Evolutionary conservation across 345 rosid genomes (phyloP), one percentile per base, ranked within the genome.

Genomic region (Abelmoschus esculentus): DNA sequence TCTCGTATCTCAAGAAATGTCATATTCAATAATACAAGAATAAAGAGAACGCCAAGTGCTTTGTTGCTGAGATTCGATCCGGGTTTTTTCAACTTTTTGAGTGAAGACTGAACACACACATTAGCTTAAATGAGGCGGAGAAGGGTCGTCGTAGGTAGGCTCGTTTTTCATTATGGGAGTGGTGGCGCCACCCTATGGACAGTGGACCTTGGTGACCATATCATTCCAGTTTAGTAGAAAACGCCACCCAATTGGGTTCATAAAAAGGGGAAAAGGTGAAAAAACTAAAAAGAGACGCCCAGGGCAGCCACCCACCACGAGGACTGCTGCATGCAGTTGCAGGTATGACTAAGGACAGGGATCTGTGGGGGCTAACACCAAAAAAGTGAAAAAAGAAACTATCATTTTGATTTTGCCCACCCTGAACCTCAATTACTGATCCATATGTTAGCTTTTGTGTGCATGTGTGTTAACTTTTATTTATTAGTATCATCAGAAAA

Each of bases 131-230:
- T 13, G 1, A 22, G 68, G 32, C 34, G 32, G 61, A 57, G 34
- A 14, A 3, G 58, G 58, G 11, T 11, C 13, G 59, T 19, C 14
- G 36, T 31, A 31, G 31, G 11, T 52, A 52, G 26, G 57, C 11
- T 53, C 57, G 29, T 22, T 22, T 22, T 13, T 56, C 32, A 7
- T 56, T 22, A 3, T 9, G 56, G 57, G 13, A 15, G 55, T 10
- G 28, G 14, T 54, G 59, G 29, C 66, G 66, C 73, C 57, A 11
- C 73, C 32, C 58, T 59, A 22, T 56, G 73, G 28, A 19, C 29
- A 22, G 26, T 56, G 73, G 28, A 54, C 29, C 59, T 11, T 19
- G 59, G 19, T 54, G 13, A 14, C 29, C 12, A 54, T 54, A 54
- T 54, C 58, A 54, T 54, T 18, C 13, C 29, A 19, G 58, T 17